Conservation (phyloP, 2,329 filamentous ascomycete genomes). For the Aureobasidium mangrovei region DNA sequence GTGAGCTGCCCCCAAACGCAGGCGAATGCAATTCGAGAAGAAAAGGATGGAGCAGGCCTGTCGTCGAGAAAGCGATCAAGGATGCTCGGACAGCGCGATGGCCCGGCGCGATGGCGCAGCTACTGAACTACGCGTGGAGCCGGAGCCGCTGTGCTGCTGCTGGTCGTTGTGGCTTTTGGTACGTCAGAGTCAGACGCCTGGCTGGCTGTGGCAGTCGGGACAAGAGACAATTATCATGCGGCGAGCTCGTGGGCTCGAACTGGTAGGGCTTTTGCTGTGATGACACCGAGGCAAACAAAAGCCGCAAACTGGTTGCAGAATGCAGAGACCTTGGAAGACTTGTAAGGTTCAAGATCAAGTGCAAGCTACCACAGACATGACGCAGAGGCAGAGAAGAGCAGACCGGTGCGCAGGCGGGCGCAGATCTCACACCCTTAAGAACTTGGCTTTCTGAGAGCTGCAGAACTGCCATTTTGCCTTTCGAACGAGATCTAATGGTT, state of each 20-base stretch:
- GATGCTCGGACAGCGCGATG: conserved; percentile 13
- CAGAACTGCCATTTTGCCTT: not conserved
- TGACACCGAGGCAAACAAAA: conserved; percentile 6
- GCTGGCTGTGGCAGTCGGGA: conserved; percentile 4
- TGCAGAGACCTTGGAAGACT: conserved; percentile 7
- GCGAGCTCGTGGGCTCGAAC: not conserved
- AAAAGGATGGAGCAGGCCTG: not conserved
- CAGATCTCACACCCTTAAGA: conserved; percentile 3
- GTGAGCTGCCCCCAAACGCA: not conserved
- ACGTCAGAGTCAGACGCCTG: not conserved
- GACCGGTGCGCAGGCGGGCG: not conserved
- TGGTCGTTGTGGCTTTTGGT: not conserved
- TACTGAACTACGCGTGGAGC: conserved; percentile 9
- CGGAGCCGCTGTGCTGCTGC: conserved; percentile 3
- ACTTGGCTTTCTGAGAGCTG: not conserved
- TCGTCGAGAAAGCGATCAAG: conserved; percentile 6
- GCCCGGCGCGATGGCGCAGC: conserved; percentile 13
- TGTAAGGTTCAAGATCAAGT: conserved; percentile 7
- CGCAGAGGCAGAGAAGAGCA: not conserved
- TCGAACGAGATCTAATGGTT: not conserved
- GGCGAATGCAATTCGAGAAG: not conserved
- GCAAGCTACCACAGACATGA: not conserved
- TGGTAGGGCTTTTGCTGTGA: not conserved
- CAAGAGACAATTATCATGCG: not conserved
- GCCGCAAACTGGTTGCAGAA: not conserved